Base-by-base conservation (phyloP, 495 filamentous ascomycete species). In the Neurospora intermedia region DNA sequence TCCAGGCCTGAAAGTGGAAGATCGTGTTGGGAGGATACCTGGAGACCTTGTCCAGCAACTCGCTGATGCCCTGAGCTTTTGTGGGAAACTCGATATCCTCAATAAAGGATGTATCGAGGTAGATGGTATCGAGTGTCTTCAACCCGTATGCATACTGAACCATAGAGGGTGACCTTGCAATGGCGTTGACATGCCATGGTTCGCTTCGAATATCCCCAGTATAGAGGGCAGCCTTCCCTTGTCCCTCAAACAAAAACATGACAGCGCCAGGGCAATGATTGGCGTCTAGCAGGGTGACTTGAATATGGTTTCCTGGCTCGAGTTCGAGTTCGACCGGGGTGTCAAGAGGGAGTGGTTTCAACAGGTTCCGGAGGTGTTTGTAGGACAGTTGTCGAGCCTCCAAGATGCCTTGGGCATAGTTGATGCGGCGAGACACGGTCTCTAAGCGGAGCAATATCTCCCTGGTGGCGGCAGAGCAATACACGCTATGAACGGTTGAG, bases 251-350 rank as follows among this genome's bases (percentile, higher is more conserved):
- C 8, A 98, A 74, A 78, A 98, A 97, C 93, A 97, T 97, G 39
- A 97, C 94, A 27, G 94, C 90, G 4, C 95, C 95, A 23, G 90
- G 84, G 78, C 95, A 98, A 77, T 98, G 95, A 77, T 98, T 98
- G 9, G 95, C 94, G 84, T 97, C 90, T 43, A 97, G 87, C 0
- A 98, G 85, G 3, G 94, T 97, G 43, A 97, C 92, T 70, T 89
- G 88, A 69, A 97, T 90, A 13, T 82, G 81, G 71, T 87, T 87
- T 7, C 86, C 86, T 0, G 89, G 92, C 4, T 86, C 85, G 10
- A 97, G 83, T 75, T 97, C 93, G 72, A 98, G 87, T 43, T 85
- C 79, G 0, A 90, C 93, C 1, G 94, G 93, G 0, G 93, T 96
- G 69, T 96, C 90, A 41, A 97, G 80, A 2, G 94, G 94, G 46